Conservation (phyloP, 352 stramenopile species). For the Phytophthora brassicae region DNA sequence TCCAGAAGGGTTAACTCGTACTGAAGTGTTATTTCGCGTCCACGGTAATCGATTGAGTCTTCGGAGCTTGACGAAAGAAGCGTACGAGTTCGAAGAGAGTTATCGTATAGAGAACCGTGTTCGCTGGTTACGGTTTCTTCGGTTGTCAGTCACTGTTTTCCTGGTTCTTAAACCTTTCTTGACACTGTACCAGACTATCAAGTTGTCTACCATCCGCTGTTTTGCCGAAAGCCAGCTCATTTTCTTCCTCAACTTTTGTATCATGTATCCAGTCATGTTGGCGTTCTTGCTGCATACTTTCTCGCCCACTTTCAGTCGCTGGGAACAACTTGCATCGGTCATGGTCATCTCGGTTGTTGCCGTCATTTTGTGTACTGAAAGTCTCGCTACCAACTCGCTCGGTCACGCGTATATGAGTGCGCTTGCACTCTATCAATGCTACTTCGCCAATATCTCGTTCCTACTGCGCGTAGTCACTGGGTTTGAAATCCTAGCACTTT, state of each 20-base stretch:
- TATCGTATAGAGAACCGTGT: slow-evolving; percentile 70
- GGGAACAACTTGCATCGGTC: slow-evolving; percentile 56
- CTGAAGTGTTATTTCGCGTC: slow-evolving; percentile 63
- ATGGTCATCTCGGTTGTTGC: slow-evolving; percentile 58
- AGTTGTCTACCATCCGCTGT: slow-evolving; percentile 41
- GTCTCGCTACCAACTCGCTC: slow-evolving; percentile 63
- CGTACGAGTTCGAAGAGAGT: slow-evolving; percentile 70
- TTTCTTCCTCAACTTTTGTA: slow-evolving; percentile 77
- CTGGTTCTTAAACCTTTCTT: slow-evolving; percentile 73
- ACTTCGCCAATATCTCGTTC: slow-evolving; percentile 83
- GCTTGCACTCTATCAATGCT: slow-evolving; percentile 80
- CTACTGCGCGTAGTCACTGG: slow-evolving; percentile 58
- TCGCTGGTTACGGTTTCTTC: slow-evolving; percentile 71
- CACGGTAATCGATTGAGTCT: slow-evolving; percentile 37
- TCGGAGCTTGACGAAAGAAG: slow-evolving; percentile 45
- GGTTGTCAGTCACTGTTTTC: slow-evolving; percentile 66
- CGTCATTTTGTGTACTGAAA: slow-evolving; percentile 65
- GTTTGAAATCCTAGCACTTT: slow-evolving; percentile 63
- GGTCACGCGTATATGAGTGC: slow-evolving; percentile 82
- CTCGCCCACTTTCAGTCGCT: slow-evolving; percentile 60
- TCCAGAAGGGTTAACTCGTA: slow-evolving; percentile 65
- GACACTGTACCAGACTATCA: slow-evolving; percentile 71
- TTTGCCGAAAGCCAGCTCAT: slow-evolving; percentile 68
- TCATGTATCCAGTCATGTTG: slow-evolving; percentile 70
- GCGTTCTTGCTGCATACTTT: slow-evolving; percentile 71